These are phyloP conservation scores for Eucalyptus cloeziana DNA, from an alignment of 345 rosid species.

Conservation along the genomic window DNA sequence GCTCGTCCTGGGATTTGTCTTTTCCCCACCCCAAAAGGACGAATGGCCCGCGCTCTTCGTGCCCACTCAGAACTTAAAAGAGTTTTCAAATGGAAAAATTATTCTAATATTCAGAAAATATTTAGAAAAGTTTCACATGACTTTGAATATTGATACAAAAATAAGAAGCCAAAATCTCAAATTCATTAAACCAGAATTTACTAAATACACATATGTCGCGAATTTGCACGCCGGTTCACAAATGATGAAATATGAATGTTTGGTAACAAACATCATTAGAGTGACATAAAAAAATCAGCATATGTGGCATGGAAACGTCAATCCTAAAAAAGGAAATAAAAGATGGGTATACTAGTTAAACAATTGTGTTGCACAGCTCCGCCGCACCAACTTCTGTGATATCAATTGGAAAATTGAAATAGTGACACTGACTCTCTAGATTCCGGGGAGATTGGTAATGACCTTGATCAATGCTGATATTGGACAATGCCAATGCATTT, in stretches of 20 bases:
- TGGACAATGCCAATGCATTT: background rate
- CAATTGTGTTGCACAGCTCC: background rate
- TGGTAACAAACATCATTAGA: background rate
- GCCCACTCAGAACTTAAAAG: background rate
- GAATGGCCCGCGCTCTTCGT: background rate
- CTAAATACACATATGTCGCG: background rate
- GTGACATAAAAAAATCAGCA: background rate
- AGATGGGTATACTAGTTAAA: background rate
- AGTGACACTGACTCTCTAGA: background rate
- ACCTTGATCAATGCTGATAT: background rate
- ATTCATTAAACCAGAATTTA: background rate
- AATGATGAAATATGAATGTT: background rate
- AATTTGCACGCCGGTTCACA: background rate
- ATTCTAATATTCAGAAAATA: background rate
- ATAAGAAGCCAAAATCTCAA: background rate
- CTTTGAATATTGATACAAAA: background rate
- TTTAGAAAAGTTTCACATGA: background rate
- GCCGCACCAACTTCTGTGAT: background rate
- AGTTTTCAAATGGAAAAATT: background rate
- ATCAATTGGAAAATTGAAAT: background rate
- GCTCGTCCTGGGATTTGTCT: background rate
- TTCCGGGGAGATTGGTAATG: background rate
- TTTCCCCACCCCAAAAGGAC: background rate
- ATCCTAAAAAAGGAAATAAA: background rate
- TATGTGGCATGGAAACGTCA: background rate